These are phyloP conservation scores for Hibiscus mutabilis DNA, from an alignment of 345 rosid genomes.

Conservation along the genomic window DNA sequence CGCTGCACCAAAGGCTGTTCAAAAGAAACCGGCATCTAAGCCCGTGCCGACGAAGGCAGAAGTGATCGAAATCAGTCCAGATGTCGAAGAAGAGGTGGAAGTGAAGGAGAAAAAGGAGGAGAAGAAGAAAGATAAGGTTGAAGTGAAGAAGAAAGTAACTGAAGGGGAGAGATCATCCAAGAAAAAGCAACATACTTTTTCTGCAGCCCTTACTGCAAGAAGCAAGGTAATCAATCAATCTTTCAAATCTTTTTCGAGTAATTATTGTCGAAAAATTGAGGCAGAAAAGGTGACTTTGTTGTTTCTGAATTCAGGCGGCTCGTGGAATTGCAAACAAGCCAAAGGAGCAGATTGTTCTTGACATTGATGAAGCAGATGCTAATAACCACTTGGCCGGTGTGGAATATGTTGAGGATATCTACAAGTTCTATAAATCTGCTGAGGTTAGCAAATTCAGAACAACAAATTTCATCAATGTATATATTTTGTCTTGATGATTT, in stretches of 20 bases:
- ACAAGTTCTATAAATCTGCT: conserved; percentile 70
- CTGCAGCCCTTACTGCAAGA: conserved; percentile 72
- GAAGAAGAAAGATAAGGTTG: conserved; percentile 27
- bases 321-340: conserved; percentile 46
- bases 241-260: background rate
- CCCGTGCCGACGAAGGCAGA: background rate
- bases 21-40: background rate
- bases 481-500: background rate
- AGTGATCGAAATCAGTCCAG: conserved; percentile 54
- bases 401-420: conserved; percentile 89
- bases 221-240: conserved; percentile 55
- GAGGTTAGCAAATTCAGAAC: conserved; percentile 37
- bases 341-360: conserved; percentile 35
- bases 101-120: conserved; percentile 21
- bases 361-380: conserved; percentile 72
- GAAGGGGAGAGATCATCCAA: conserved; percentile 30
- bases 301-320: conserved; percentile 18
- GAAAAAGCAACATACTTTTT: conserved; percentile 43
- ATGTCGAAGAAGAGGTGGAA: conserved; percentile 27
- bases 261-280: background rate
- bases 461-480: background rate
- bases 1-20: background rate
- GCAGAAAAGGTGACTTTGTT: background rate
- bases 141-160: conserved; percentile 16
- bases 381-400: conserved; percentile 65